phyloP scores from a whole-genome alignment of 2,329 filamentous ascomycete genomes.

The Hypoxylon sp. region DNA sequence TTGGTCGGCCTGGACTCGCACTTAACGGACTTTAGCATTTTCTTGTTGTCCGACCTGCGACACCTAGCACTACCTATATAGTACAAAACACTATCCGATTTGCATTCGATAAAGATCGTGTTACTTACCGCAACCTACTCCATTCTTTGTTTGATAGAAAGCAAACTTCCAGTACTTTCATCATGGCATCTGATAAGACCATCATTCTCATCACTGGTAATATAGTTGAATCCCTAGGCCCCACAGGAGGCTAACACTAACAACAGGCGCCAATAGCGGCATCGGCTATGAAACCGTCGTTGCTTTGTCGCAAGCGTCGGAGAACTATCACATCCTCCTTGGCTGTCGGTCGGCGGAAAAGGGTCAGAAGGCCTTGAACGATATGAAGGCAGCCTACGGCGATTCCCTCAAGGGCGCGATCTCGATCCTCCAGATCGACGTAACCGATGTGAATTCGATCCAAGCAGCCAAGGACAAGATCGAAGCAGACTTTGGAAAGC shows the following conservation, averaged over 20 bases:
- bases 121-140: neutral
- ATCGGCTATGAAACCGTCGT: slow-evolving; percentile 62
- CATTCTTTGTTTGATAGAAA: neutral
- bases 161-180: neutral
- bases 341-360: slow-evolving; percentile 57
- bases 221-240: slow-evolving; percentile 3
- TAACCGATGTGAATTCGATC: slow-evolving; percentile 72
- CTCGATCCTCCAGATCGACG: slow-evolving; percentile 70
- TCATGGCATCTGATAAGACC: slow-evolving; percentile 49
- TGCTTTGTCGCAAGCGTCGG: slow-evolving; percentile 55
- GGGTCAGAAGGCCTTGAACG: slow-evolving; percentile 54
- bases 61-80: neutral
- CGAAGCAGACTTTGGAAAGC: slow-evolving; percentile 60
- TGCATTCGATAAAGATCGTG: neutral
- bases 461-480: slow-evolving; percentile 67
- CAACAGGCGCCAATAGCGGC: slow-evolving; percentile 60
- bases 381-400: slow-evolving; percentile 59
- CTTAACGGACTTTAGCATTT: slow-evolving; percentile 29
- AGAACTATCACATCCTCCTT: slow-evolving; percentile 59
- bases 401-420: slow-evolving; percentile 66
- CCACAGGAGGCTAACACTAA: neutral
- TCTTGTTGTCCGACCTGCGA: neutral
- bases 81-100: neutral
- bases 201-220: slow-evolving; percentile 54
- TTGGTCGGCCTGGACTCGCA: neutral